Evolutionary conservation across 176 grass and related monocot species (phyloP), one percentile per base, ranked within the genome.

Genomic region (Rhipidocladum racemiflorum): DNA sequence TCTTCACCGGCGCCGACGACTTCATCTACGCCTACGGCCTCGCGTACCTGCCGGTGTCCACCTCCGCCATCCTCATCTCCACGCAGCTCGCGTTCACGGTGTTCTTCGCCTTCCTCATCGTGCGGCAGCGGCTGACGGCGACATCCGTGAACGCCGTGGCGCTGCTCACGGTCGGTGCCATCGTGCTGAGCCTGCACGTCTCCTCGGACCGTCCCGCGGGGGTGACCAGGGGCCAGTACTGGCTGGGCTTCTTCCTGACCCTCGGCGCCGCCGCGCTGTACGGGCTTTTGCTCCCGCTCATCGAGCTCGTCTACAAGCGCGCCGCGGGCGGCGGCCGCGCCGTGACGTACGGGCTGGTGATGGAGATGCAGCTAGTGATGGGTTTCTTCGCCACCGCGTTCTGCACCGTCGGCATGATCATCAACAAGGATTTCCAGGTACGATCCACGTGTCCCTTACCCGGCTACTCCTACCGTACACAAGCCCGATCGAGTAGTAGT

Each of bases 331-430:
- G 80, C 25, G 89, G 85, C 21, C 76, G 84, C 40, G 81, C 61
- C 38, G 54, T 94, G 2, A 94, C 89, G 38, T 94, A 94, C 74
- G 81, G 89, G 44, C 81, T 94, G n/a, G 89, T 94, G 9, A 43
- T 94, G 54, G 92, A 94, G 87, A 83, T 92, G 92, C 92, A 94
- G 81, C 84, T 94, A 9, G 81, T 94, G 0, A 94, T 94, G 84
- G 89, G 89, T 0, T 78, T 84, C 87, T 90, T 92, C 59, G 89
- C 89, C 76, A 92, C 92, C 35, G 51, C 81, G 0, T 51, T 91
- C 50, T 88, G 89, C 77, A 85, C 77, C 77, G 59, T 91, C 38
- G 89, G 89, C 39, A 88, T 91, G 89, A 0, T 85, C 85, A 7
- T 68, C 65, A 83, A 88, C 74, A 84, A 84, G 21, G 92, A 94